Percentiles rank a stretch among this genome's conserved stretches.
phyloP scores from a whole-genome alignment of 176 grass and related monocot species.

The Oryza meyeriana region DNA sequence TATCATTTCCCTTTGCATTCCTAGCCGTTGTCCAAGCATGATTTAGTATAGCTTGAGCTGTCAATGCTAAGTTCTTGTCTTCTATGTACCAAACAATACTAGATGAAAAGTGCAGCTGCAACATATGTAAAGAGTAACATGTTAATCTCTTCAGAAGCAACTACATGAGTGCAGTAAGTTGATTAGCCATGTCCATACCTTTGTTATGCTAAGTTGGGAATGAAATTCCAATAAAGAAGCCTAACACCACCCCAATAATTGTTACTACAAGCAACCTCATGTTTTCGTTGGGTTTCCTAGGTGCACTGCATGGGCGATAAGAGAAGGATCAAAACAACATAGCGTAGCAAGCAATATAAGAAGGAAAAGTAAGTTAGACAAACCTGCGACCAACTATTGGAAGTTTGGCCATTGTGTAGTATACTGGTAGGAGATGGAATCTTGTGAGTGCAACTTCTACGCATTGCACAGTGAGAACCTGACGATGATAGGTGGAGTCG shows the following conservation, averaged over 20 bases:
- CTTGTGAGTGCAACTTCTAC: conserved; percentile 14
- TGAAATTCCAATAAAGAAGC: conserved; percentile 74
- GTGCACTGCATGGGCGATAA: conserved; percentile 17
- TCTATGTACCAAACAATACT: conserved; percentile 62
- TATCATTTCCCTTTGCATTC: conserved; percentile 40
- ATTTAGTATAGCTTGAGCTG: conserved; percentile 70
- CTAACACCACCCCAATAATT: conserved; percentile 51
- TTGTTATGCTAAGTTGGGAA: conserved; percentile 74
- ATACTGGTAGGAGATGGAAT: background rate
- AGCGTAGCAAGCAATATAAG: background rate
- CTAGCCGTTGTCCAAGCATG: conserved; percentile 54
- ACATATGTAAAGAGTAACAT: background rate
- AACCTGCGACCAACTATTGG: conserved; percentile 41
- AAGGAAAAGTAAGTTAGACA: background rate
- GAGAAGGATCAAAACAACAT: background rate
- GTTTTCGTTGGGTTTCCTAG: conserved; percentile 57
- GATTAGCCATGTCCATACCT: conserved; percentile 29
- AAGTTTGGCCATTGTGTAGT: conserved; percentile 43
- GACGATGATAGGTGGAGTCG: background rate
- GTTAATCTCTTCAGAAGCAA: background rate
- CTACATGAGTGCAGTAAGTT: background rate
- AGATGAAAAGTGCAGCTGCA: conserved; percentile 79
- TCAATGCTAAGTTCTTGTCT: conserved; percentile 63
- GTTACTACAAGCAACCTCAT: conserved; percentile 65
- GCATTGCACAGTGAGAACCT: conserved; percentile 34